phyloP scores from a whole-genome alignment of 352 stramenopile species.

The Aphanomyces invadans region DNA sequence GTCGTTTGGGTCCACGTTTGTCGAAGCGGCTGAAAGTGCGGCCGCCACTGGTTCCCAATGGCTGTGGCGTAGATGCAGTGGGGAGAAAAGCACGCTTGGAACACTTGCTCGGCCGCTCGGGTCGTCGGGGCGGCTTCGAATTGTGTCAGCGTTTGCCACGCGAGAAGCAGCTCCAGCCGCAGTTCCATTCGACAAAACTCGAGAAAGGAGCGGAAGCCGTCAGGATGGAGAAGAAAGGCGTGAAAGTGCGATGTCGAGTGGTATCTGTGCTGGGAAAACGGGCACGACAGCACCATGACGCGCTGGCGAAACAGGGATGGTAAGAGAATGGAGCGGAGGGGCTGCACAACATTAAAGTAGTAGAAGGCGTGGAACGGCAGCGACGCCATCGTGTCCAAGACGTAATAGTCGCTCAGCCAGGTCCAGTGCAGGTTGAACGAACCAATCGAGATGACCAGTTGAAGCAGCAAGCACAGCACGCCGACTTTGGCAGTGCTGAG shows the following conservation, averaged over 20 bases:
- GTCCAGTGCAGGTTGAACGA: background rate
- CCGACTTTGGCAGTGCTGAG: background rate
- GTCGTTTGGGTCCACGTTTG: background rate
- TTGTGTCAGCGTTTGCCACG: background rate
- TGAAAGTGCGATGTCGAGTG: background rate
- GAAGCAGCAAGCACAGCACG: background rate
- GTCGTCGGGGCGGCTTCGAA: background rate
- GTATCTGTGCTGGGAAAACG: background rate
- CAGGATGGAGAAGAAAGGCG: background rate
- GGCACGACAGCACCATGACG: background rate
- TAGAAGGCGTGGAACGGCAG: background rate
- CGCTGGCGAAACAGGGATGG: background rate
- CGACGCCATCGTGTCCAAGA: background rate
- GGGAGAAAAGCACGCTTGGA: background rate
- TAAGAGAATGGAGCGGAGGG: background rate
- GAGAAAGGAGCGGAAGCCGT: conserved; percentile 1
- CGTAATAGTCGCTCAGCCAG: background rate
- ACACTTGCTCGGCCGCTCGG: background rate
- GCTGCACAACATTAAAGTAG: background rate
- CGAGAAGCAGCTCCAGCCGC: background rate
- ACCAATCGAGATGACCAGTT: background rate
- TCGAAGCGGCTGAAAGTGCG: background rate
- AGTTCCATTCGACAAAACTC: conserved; percentile 1
- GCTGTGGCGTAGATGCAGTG: background rate
- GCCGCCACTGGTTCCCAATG: background rate